Base-by-base conservation (phyloP, 2,329 filamentous ascomycete genomes). In the Pseudopithomyces maydicus region DNA sequence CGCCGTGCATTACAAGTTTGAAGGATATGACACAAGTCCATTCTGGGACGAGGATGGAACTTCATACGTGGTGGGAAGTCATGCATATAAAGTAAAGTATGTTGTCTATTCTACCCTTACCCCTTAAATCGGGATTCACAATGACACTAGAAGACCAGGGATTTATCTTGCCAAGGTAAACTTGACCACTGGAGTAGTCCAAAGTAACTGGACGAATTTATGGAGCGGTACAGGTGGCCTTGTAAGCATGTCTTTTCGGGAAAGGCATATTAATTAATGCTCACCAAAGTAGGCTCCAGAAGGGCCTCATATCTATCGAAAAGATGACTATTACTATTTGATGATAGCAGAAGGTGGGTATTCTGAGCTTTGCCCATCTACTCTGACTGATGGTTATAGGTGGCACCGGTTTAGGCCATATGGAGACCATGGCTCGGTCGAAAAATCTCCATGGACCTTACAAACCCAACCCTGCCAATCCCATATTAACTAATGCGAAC, bases 31-130 rank as follows among this genome's bases (percentile, higher is more conserved):
- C 52, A 81, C 83, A 0, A 80, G 77, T 26, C 80, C 79, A 14
- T 82, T 84, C 61, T 86, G 83, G 81, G 81, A 85, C 50, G 77
- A 79, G 0, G 79, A 85, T 45, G 84, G 83, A 0, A 81, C 78
- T 54, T 73, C 78, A 0, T 86, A 85, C 52, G 78, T 84, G 15
- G 65, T 67, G 3, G 77, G 62, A 12, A 64, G 67, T 6, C 68
- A 71, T 62, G 61, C 65, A 1, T 70, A 63, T 56, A 58, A 54
- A 26, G 64, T 70, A 6, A 46, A 65, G 62, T 64, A 56, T 22
- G 63, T 55, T 38, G 22, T 19, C 11, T 10, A 7, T 32, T 46
- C n/a, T n/a, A n/a, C n/a, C n/a, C n/a, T n/a, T n/a, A n/a, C n/a
- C n/a, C n/a, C n/a, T 8, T 11, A n/a, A 8, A 17, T n/a, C 10